These are phyloP conservation scores for Cyclostephanos invisitatus DNA, from an alignment of 108 stramenopile species.

Conservation along the genomic window DNA sequence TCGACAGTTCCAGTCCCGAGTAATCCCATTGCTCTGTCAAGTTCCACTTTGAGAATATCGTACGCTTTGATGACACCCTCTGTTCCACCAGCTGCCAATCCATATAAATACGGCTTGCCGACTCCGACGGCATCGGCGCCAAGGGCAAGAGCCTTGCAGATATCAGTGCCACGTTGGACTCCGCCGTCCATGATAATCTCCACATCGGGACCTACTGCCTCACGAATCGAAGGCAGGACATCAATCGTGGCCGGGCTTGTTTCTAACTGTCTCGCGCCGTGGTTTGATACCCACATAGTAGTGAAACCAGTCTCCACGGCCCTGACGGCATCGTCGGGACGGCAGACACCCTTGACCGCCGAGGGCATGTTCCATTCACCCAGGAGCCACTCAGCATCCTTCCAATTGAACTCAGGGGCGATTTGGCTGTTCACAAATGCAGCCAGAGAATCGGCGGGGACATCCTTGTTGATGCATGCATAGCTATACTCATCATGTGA, in stretches of 20 bases:
- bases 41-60: conserved; percentile 84
- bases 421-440: conserved; percentile 95
- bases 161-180: conserved; percentile 97
- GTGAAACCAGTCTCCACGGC: conserved; percentile 94
- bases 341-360: conserved; percentile 95
- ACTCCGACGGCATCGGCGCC: conserved; percentile 96
- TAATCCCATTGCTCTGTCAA: conserved; percentile 91
- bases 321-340: conserved; percentile 92
- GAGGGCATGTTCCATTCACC: conserved; percentile 91
- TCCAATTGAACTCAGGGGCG: conserved; percentile 93
- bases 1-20: conserved; percentile 86
- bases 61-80: conserved; percentile 88
- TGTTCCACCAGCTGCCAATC: conserved; percentile 89
- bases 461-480: conserved; percentile 87
- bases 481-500: conserved; percentile 90
- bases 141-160: conserved; percentile 93
- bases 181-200: conserved; percentile 98
- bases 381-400: conserved; percentile 96
- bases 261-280: conserved; percentile 97
- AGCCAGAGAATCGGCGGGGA: conserved; percentile 91
- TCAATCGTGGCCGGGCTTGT: conserved; percentile 95
- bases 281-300: conserved; percentile 97
- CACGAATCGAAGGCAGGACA: conserved; percentile 92
- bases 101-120: conserved; percentile 96
- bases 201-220: conserved; percentile 89